Evolutionary conservation across 2,329 filamentous ascomycete species (phyloP), one percentile per base, ranked within the genome.

Genomic region (Chaetomiaceae sp.): DNA sequence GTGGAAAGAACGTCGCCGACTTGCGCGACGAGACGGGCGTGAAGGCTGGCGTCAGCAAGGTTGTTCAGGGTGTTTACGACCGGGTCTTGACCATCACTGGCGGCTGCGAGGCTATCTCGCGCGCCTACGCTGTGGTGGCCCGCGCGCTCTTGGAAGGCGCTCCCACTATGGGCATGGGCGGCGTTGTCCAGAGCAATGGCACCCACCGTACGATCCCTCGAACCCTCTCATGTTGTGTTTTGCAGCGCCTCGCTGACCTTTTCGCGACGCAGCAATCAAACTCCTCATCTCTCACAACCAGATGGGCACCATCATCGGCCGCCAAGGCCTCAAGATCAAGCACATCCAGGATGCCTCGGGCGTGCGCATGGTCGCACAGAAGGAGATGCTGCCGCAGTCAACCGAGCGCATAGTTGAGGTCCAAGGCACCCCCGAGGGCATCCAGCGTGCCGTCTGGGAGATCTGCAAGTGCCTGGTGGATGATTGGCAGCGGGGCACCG

Each of bases 271-370:
- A 99, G 93, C 93, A 55, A 88, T 99, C 70, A 96, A 96, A 67
- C 85, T 99, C 27, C 85, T 99, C 68, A 97, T 99, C 70, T 99
- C 93, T 30, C 92, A 99, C 76, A 97, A 97, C 70, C 93, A 99
- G 73, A 99, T 99, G 93, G 93, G 93, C 56, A 99, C 93, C 64
- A 96, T 99, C 73, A 99, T 99, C 66, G 93, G 93, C 63, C 85
- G 90, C 59, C 88, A 95, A 69, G 93, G 93, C 53, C 79, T 96
- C 60, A 99, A 97, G 78, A 99, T 99, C 78, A 99, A 99, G 80
- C 89, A 96, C 69, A 99, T 99, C 61, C 93, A 99, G 70, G 93
- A 99, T 69, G 85, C 84, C 25, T 97, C 93, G 5, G 91, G 91
- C 58, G 93, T 97, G 53, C 91, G 93, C 66, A 99, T 99, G 93